Percentiles rank a stretch among this genome's conserved stretches.
Conservation (phyloP, 768 basidiomycete genomes). For the Tulasnella sp. region DNA sequence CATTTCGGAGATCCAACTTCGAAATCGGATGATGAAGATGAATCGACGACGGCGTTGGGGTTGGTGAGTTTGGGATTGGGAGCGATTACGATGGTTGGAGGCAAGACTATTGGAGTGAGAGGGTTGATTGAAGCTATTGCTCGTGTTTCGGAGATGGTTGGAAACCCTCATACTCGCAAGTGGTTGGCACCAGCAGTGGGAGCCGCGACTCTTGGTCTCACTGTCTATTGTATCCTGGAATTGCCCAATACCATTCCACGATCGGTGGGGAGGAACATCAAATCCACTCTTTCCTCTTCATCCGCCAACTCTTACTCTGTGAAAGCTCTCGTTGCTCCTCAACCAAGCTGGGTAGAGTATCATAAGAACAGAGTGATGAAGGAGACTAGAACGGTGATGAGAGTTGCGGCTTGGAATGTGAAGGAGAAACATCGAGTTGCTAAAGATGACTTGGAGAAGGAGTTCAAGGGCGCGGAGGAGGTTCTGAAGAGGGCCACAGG, state of each 20-base stretch:
- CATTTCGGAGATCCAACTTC: conserved; percentile 19
- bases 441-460: conserved; percentile 64
- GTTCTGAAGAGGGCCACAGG: conserved; percentile 51
- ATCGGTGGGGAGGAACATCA: conserved; percentile 77
- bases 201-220: conserved; percentile 55
- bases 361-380: conserved; percentile 59
- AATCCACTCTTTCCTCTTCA: conserved; percentile 42
- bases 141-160: conserved; percentile 62
- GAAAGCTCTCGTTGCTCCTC: conserved; percentile 31
- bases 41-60: conserved; percentile 50
- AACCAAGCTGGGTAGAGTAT: conserved; percentile 43
- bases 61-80: conserved; percentile 68
- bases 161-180: conserved; percentile 55
- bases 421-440: conserved; percentile 66
- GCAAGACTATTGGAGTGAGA: conserved; percentile 63
- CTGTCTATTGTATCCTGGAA: conserved; percentile 72
- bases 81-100: conserved; percentile 79
- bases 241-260: conserved; percentile 79
- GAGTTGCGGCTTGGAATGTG: conserved; percentile 83
- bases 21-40: conserved; percentile 29
- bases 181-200: conserved; percentile 85
- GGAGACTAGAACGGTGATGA: conserved; percentile 88
- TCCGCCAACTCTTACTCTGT: conserved; percentile 28
- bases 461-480: conserved; percentile 67
- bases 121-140: conserved; percentile 66